These are phyloP conservation scores for Ustilago tritici DNA, from an alignment of 1,284 basidiomycete species.

Conservation along the genomic window DNA sequence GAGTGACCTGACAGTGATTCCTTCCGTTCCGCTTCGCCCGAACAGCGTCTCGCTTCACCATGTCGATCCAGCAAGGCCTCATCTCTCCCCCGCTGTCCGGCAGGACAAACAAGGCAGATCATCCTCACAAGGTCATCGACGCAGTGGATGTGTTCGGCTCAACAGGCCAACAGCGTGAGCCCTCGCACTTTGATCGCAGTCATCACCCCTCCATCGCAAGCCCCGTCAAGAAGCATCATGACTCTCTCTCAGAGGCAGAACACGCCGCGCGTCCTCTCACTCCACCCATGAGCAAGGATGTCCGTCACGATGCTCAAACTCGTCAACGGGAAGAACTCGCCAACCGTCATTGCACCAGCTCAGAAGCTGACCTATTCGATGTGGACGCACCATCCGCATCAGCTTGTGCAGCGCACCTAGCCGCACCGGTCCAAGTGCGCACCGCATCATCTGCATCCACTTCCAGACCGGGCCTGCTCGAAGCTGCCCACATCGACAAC, in stretches of 20 bases:
- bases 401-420: background rate
- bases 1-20: background rate
- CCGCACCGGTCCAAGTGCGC: background rate
- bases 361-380: constrained; percentile 19
- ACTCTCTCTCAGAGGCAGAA: constrained; percentile 16
- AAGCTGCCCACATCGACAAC: constrained; percentile 6
- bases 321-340: constrained; percentile 9
- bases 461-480: background rate
- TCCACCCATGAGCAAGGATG: constrained; percentile 51
- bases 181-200: constrained; percentile 7
- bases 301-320: constrained; percentile 28
- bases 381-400: constrained; percentile 4
- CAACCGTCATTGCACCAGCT: constrained; percentile 26
- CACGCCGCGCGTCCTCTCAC: constrained; percentile 34
- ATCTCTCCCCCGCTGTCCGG: constrained; percentile 43
- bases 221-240: constrained; percentile 37
- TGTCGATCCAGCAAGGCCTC: constrained; percentile 43
- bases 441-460: background rate
- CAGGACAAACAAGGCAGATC: constrained; percentile 32
- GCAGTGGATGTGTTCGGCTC: constrained; percentile 28
- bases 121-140: constrained; percentile 22
- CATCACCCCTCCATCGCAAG: constrained; percentile 28
- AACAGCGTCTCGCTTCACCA: background rate
- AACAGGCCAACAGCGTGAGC: background rate
- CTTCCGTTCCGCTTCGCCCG: background rate